Percentiles rank a stretch among this genome's conserved stretches.
phyloP scores from a whole-genome alignment of 306 rosid species.

The Quercus bicolor region DNA sequence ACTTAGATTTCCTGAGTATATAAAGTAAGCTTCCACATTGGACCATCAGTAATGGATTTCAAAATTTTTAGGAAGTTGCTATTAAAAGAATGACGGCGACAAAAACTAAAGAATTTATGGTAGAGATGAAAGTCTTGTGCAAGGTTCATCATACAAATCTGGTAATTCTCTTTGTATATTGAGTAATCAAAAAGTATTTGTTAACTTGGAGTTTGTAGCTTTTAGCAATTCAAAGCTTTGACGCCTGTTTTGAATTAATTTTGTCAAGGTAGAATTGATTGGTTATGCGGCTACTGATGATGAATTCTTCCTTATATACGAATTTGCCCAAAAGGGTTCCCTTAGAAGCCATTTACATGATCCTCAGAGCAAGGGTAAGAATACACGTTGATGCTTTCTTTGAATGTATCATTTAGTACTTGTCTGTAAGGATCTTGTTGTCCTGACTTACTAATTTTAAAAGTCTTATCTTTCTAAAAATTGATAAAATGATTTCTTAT shows the following conservation, averaged over 20 bases:
- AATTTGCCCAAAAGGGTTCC: constrained; percentile 94
- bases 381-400: constrained; percentile 8
- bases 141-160: constrained; percentile 96
- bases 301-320: constrained; percentile 84
- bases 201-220: constrained; percentile 29
- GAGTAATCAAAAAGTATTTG: not conserved
- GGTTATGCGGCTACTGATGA: constrained; percentile 89
- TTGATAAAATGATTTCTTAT: constrained; percentile 4
- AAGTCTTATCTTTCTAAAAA: constrained; percentile 4
- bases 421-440: not conserved
- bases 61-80: constrained; percentile 79
- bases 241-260: constrained; percentile 35
- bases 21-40: constrained; percentile 11
- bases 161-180: constrained; percentile 44
- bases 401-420: constrained; percentile 10
- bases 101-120: constrained; percentile 83
- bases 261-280: constrained; percentile 97
- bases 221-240: constrained; percentile 30
- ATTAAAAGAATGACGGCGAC: constrained; percentile 94
- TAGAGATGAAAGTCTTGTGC: constrained; percentile 92
- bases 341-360: constrained; percentile 89
- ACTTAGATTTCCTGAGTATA: not conserved
- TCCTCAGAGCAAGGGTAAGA: constrained; percentile 87
- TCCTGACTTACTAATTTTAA: constrained; percentile 1
- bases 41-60: constrained; percentile 21